Evolutionary conservation across 768 basidiomycete genomes (phyloP), one percentile per base, ranked within the genome.

Genomic region (Tulasnella sp.): DNA sequence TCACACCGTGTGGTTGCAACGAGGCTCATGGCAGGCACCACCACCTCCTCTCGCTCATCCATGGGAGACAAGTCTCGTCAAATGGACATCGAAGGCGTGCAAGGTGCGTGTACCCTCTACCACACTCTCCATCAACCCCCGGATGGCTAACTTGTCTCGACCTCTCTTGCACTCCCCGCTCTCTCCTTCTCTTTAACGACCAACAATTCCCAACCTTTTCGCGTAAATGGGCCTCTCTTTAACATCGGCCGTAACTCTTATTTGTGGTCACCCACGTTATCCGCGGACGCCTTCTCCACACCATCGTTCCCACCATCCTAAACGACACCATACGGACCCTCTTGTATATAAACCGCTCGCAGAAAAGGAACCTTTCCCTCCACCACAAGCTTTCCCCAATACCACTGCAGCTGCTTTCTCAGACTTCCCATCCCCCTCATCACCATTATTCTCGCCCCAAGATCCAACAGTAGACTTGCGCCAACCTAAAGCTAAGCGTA

Each of bases 381-480:
- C 72, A 73, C 37, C 72, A 37, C 72, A 31, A n/a, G 5, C 42
- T 0, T 73, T 16, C 28, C 37, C 20, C 42, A 31, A 37, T 9
- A 73, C 42, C 69, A n/a, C n/a, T n/a, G n/a, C n/a, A n/a, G 18
- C 69, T 14, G 72, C 72, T 73, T 7, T 69, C 1, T 3, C 46
- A 40, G 72, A 24, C 60, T 79, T 79, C 72, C 78, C 78, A 6
- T 79, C 78, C 18, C 93, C 93, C 3, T 90, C 90, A 0, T 92
- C 91, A 7, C 88, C 91, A 0, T 93, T 93, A 82, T 83, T 93
- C 2, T 92, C 93, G 1, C 93, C 93, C 4, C 92, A 93, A 4
- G 88, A 89, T 5, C 91, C 91, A 0, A 89, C 90, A 3, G 87
- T 90, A 42, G 92, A 93, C 87, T 93, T 94, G 83, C 93, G 92